phyloP scores from a whole-genome alignment of 1,284 basidiomycete genomes.

The Ustilago lituana region DNA sequence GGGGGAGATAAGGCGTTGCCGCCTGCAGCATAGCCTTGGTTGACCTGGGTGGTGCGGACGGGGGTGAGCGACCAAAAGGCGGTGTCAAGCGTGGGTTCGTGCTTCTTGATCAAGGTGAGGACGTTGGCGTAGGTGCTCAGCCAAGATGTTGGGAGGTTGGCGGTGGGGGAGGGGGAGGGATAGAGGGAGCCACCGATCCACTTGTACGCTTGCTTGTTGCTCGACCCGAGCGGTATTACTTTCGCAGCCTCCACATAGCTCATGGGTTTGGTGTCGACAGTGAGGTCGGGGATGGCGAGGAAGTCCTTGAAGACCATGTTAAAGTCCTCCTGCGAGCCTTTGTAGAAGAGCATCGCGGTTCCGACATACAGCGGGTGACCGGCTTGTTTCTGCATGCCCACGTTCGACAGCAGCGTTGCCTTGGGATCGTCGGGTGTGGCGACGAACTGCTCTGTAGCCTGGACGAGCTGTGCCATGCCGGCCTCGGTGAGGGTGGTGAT shows the following conservation, averaged over 20 bases:
- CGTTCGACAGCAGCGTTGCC: slow-evolving; percentile 26
- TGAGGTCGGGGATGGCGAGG: slow-evolving; percentile 17
- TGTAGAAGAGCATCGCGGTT: slow-evolving; percentile 23
- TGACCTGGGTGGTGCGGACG: slow-evolving; percentile 29
- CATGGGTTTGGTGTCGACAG: slow-evolving; percentile 11
- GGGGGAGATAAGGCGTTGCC: slow-evolving; percentile 46
- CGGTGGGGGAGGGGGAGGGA: slow-evolving; percentile 5
- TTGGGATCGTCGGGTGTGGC: slow-evolving; percentile 23
- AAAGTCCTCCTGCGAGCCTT: slow-evolving; percentile 17
- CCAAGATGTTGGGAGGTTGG: not conserved
- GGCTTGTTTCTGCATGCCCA: slow-evolving; percentile 21
- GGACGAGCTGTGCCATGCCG: slow-evolving; percentile 12
- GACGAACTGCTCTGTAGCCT: slow-evolving; percentile 22
- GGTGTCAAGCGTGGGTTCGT: slow-evolving; percentile 7
- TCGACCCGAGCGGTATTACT: slow-evolving; percentile 25
- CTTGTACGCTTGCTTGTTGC: slow-evolving; percentile 20
- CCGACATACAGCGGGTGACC: slow-evolving; percentile 12
- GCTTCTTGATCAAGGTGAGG: slow-evolving; percentile 4
- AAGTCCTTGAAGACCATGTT: slow-evolving; percentile 9
- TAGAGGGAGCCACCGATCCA: slow-evolving; percentile 37
- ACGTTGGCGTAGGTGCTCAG: slow-evolving; percentile 13
- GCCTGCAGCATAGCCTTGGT: slow-evolving; percentile 17
- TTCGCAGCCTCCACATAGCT: slow-evolving; percentile 19
- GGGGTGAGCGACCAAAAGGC: slow-evolving; percentile 33
- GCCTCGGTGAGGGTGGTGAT: slow-evolving; percentile 9